Percentiles rank a stretch among this genome's conserved stretches.
These are phyloP conservation scores for Centella asiatica DNA, from an alignment of 129 eudicot genomes.

Conservation along the genomic window DNA sequence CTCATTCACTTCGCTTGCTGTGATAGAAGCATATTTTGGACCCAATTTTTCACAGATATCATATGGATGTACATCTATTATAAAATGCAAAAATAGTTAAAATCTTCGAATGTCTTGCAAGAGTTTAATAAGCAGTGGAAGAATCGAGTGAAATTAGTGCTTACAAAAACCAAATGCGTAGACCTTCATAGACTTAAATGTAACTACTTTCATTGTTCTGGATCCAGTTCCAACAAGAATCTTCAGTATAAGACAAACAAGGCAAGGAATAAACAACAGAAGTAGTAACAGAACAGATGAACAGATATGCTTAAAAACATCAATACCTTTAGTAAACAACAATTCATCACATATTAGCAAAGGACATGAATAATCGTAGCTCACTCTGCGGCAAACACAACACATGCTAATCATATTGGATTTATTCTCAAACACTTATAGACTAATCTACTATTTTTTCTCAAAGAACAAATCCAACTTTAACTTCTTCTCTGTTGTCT, in stretches of 20 bases:
- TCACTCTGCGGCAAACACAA: too few species aligned
- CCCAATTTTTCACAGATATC: slow-evolving; percentile 90
- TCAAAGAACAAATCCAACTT: too few species aligned
- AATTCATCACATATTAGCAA: too few species aligned
- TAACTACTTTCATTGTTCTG: slow-evolving; percentile 61
- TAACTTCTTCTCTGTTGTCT: too few species aligned
- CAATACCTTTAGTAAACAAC: too few species aligned
- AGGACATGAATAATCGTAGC: neutral
- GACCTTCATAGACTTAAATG: slow-evolving; percentile 71
- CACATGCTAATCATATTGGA: too few species aligned
- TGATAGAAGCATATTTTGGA: slow-evolving; percentile 57
- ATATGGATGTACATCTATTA: slow-evolving; percentile 75
- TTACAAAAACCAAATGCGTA: slow-evolving; percentile 97
- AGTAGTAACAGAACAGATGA: neutral
- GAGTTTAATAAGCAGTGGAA: neutral
- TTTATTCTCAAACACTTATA: too few species aligned
- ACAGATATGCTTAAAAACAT: neutral
- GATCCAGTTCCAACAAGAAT: slow-evolving; percentile 99
- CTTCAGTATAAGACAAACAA: slow-evolving; percentile 28
- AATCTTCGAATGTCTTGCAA: neutral
- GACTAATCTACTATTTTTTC: too few species aligned
- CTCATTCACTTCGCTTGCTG: slow-evolving; percentile 45
- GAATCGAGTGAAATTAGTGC: slow-evolving; percentile 23
- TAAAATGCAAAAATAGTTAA: slow-evolving; percentile 17
- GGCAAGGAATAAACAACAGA: neutral